Percentiles rank a stretch among this genome's conserved stretches.
Conservation (phyloP, 768 basidiomycete species). For the Amylocystis lapponica region DNA sequence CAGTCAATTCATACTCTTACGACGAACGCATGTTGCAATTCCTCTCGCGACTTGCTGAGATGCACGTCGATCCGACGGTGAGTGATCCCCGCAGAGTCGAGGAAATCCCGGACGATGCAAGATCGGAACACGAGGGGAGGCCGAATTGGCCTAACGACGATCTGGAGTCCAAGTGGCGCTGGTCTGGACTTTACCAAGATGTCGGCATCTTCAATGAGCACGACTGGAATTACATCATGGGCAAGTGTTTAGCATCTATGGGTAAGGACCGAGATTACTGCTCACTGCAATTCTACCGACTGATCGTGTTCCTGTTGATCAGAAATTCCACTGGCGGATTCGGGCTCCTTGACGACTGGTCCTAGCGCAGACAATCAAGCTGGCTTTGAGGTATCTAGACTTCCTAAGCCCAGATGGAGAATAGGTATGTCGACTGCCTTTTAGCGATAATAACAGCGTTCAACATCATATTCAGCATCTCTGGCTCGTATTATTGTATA, state of each 20-base stretch:
- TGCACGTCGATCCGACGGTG: constrained; percentile 72
- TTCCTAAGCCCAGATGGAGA: constrained; percentile 70
- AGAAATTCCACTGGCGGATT: constrained; percentile 72
- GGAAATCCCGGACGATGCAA: constrained; percentile 65
- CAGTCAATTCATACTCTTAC: constrained; percentile 83
- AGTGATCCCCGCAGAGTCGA: constrained; percentile 68
- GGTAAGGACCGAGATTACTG: constrained; percentile 36
- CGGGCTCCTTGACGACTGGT: constrained; percentile 70
- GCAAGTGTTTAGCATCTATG: constrained; percentile 81
- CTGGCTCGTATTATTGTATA: constrained; percentile 84
- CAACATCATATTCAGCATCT: constrained; percentile 42
- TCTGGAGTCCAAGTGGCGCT: constrained; percentile 34
- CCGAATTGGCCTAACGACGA: constrained; percentile 47
- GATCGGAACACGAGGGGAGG: constrained; percentile 55
- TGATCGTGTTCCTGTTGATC: constrained; percentile 3
- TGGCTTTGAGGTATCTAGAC: constrained; percentile 65
- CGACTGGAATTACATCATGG: constrained; percentile 85
- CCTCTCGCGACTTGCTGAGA: constrained; percentile 67
- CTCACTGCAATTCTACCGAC: not conserved
- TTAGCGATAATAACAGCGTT: not conserved
- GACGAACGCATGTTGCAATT: constrained; percentile 89
- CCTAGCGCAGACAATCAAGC: constrained; percentile 69
- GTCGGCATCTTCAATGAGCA: constrained; percentile 81
- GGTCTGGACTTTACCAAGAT: constrained; percentile 48
- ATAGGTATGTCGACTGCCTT: constrained; percentile 44